Evolutionary conservation across 805 yeast genomes (phyloP), one percentile per base, ranked within the genome.

Genomic region (Wickerhamomyces chambardii): DNA sequence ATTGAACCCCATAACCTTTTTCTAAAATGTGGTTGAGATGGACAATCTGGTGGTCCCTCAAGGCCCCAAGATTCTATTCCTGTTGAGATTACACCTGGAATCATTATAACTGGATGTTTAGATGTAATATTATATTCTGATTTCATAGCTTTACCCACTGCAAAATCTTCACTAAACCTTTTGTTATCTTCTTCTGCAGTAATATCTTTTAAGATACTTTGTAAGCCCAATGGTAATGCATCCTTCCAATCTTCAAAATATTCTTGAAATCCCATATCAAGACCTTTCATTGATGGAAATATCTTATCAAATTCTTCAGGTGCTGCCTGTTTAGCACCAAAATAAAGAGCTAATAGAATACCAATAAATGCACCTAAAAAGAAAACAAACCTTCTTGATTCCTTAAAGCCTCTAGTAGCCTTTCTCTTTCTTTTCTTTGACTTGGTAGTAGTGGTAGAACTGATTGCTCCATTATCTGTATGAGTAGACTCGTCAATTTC

Each of bases 1-100:
- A 87, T 89, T 0, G 96, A 85, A 0, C 98, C 98, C 98, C 98
- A 92, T 37, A 92, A 56, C 45, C 97, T 66, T 52, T 87, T 89
- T 34, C 98, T 68, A 61, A 90, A 92, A 56, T 90, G 94, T 9
- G 78, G 69, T 39, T 78, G 74, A 28, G 86, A 72, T 4, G 95
- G 92, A 55, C 98, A 92, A 6, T 78, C 92, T 3, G 64, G 73
- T 5, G 80, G 70, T 10, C 87, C 87, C 25, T 64, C 70, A 3
- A 84, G 64, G 0, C 95, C 81, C 98, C 98, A 92, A 33, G 87
- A 78, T 57, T 92, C 98, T 27, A 92, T 66, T 4, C 97, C 97
- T 0, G 97, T 89, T 22, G 95, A 84, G 36, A 85, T 84, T 12
- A 90, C 97, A 4, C 98, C 98, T 0, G 98, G 98, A 15, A 92